Base-by-base conservation (phyloP, 2,329 filamentous ascomycete genomes). In the Alternaria metachromatica region DNA sequence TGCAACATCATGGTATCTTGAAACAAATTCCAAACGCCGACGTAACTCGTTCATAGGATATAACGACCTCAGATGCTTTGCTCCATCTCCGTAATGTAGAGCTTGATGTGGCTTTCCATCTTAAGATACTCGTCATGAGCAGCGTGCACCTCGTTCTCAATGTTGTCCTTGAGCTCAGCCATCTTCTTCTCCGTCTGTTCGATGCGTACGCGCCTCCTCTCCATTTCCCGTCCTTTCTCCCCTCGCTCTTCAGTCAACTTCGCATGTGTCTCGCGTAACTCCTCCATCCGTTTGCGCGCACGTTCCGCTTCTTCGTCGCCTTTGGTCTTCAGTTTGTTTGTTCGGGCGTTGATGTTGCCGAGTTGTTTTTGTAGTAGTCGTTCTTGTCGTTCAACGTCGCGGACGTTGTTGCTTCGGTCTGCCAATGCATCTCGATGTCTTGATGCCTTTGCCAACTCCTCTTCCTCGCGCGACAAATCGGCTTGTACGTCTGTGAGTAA, bases 121-220 rank as follows among this genome's bases (percentile, higher is more conserved):
- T 97, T 97, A 78, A 97, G 87, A 81, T 97, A 99, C 83, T 98
- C 93, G 70, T 97, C 94, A 73, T 97, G 89, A 1, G 96, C 94
- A 60, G 88, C 89, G 77, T 96, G 92, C 9, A 98, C 91, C 81
- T 99, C 96, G 65, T 91, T 94, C 78, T 98, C 95, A 67, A 99
- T 97, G 74, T 96, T 96, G 79, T 98, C 96, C 78, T 97, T 98
- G 71, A 99, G 86, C 80, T 99, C 96, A 51, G 92, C 89, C 95
- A 98, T 99, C 94, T 98, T 98, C 84, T 98, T 98, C 87, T 98
- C 95, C 9, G 93, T 97, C 84, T 97, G 94, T 82, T 99, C 96
- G 68, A 99, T 98, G 64, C 94, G 86, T n/a, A 97, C 93, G 71
- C 92, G 89, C 73, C 94, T 87, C 76, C 92, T 89, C 84, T 99